Percentiles rank a stretch among this genome's conserved stretches.
These are phyloP conservation scores for Claviceps maximensis DNA, from an alignment of 2,329 filamentous ascomycete genomes.

Conservation along the genomic window DNA sequence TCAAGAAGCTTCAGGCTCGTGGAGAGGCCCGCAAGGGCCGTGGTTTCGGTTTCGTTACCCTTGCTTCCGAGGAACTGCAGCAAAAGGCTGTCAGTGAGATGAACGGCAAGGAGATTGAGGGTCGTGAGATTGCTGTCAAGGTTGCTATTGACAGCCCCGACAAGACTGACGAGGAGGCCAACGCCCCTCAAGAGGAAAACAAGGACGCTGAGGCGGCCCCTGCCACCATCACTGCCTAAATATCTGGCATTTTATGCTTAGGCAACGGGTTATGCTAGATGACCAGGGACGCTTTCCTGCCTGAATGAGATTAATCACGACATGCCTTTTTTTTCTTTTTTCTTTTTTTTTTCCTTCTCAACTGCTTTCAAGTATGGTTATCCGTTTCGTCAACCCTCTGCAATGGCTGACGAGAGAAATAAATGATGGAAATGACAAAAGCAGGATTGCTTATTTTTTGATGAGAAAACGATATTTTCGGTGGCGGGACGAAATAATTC, in stretches of 20 bases:
- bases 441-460: constrained; percentile 13
- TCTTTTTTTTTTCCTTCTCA: constrained; percentile 14
- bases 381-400: constrained; percentile 15
- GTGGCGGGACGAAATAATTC: background rate
- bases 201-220: constrained; percentile 22
- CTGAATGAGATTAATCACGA: constrained; percentile 23
- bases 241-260: constrained; percentile 2
- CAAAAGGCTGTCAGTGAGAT: constrained; percentile 95
- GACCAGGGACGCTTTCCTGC: constrained; percentile 13
- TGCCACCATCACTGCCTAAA: constrained; percentile 20
- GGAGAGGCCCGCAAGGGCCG: constrained; percentile 97
- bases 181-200: constrained; percentile 33
- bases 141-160: constrained; percentile 98
- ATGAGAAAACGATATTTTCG: constrained; percentile 17
- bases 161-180: constrained; percentile 83
- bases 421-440: constrained; percentile 14
- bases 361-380: constrained; percentile 25
- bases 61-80: constrained; percentile 89
- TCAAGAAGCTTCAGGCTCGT: constrained; percentile 98
- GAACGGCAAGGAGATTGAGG: constrained; percentile 99
- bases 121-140: constrained; percentile 98
- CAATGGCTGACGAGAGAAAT: background rate
- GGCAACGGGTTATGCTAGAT: constrained; percentile 12
- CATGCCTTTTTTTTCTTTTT: constrained; percentile 20
- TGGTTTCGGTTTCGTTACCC: constrained; percentile 95